Percentiles rank a stretch among this genome's conserved stretches.
These are phyloP conservation scores for Ampelocalamus luodianensis DNA, from an alignment of 176 grass and related monocot genomes.

Conservation along the genomic window DNA sequence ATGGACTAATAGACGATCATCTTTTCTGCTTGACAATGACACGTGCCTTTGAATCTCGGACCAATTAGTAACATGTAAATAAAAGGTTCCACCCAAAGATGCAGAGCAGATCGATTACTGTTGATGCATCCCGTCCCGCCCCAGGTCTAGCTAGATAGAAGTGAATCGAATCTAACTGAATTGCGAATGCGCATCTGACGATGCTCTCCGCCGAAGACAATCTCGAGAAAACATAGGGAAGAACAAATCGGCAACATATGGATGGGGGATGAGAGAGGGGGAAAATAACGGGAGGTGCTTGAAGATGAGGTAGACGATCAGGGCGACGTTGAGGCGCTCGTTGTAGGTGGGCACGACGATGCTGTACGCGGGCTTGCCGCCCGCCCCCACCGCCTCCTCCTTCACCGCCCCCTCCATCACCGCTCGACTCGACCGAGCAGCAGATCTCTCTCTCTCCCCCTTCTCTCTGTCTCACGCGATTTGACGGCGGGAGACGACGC, in stretches of 20 bases:
- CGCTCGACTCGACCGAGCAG: background rate
- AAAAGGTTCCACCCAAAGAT: background rate
- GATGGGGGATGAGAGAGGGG: no score
- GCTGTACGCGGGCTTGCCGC: constrained; percentile 62
- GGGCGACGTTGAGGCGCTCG: constrained; percentile 90
- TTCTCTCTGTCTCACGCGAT: no score
- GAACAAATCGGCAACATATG: constrained; percentile 3
- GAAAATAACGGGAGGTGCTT: constrained; percentile 77
- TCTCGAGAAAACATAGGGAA: background rate
- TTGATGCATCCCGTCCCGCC: background rate
- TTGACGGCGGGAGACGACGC: no score
- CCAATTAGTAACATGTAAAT: background rate
- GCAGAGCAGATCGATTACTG: background rate
- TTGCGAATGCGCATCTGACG: background rate
- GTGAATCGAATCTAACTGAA: background rate
- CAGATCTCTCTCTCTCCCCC: constrained; percentile 1
- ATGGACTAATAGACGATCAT: background rate
- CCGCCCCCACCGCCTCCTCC: constrained; percentile 12
- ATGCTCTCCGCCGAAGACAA: background rate
- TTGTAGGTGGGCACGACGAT: constrained; percentile 96
- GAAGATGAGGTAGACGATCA: constrained; percentile 92
- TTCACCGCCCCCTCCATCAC: constrained; percentile 21
- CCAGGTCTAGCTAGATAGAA: background rate
- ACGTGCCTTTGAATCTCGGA: constrained; percentile 14
- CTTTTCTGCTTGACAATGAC: background rate